Evolutionary conservation across 2,329 filamentous ascomycete species (phyloP).

Genomic region (Macrophomina pseudophaseolina): DNA sequence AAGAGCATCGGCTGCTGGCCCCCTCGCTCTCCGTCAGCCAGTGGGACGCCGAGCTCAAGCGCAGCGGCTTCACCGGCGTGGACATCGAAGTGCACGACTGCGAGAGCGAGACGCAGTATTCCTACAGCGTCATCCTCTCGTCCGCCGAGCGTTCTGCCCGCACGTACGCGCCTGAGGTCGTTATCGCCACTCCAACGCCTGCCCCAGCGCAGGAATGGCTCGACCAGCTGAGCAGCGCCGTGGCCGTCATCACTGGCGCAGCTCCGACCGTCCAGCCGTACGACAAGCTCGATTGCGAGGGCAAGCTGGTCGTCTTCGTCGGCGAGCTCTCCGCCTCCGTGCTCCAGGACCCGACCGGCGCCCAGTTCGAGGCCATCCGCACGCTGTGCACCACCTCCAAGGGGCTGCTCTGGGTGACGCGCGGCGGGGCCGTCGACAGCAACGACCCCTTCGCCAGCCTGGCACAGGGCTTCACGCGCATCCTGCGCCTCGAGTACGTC

Average conservation of each 20-base stretch:
- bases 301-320: not conserved
- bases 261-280: conserved; percentile 8
- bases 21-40: conserved; percentile 29
- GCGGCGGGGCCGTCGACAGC: not conserved
- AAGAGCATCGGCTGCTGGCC: conserved; percentile 36
- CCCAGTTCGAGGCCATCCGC: not conserved
- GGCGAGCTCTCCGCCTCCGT: not conserved
- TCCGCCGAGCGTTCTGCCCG: not conserved
- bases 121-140: conserved; percentile 26
- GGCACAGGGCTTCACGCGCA: not conserved
- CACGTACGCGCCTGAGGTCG: conserved; percentile 8
- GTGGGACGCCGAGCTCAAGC: conserved; percentile 5
- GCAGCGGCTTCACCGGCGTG: conserved; percentile 6
- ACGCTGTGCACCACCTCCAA: not conserved
- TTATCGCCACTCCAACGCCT: not conserved
- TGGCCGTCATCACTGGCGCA: not conserved
- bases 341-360: not conserved
- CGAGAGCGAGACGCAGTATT: conserved; percentile 3
- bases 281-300: not conserved
- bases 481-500: not conserved
- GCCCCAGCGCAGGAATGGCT: not conserved
- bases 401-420: conserved; percentile 6
- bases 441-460: not conserved
- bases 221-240: not conserved
- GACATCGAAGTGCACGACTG: conserved; percentile 3